Percentiles rank a stretch among this genome's conserved stretches.
phyloP scores from a whole-genome alignment of 495 filamentous ascomycete genomes.

The Podospora pseudocomata region DNA sequence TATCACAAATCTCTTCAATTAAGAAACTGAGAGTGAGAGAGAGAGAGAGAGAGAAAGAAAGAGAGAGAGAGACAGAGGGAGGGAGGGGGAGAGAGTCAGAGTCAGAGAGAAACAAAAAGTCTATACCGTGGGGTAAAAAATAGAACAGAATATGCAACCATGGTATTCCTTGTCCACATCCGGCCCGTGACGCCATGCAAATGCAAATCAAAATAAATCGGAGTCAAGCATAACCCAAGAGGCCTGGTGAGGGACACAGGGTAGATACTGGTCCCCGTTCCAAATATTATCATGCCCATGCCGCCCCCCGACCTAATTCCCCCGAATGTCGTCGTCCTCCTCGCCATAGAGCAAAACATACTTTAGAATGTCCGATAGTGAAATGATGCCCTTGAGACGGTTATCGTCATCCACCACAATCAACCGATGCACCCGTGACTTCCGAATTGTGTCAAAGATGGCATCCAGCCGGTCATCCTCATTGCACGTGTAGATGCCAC shows the following conservation, averaged over 20 bases:
- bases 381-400: slow-evolving; percentile 82
- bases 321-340: slow-evolving; percentile 50
- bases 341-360: slow-evolving; percentile 90
- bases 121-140: slow-evolving; percentile 25
- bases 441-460: slow-evolving; percentile 95
- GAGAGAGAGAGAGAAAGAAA: slow-evolving; percentile 1
- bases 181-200: slow-evolving; percentile 31
- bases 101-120: slow-evolving; percentile 19
- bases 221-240: slow-evolving; percentile 6
- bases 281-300: neutral
- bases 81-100: neutral
- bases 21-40: neutral
- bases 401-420: slow-evolving; percentile 88
- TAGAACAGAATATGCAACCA: slow-evolving; percentile 28
- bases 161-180: slow-evolving; percentile 32
- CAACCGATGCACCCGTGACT: slow-evolving; percentile 86
- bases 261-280: neutral
- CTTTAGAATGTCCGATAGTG: slow-evolving; percentile 92
- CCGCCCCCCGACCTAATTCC: slow-evolving; percentile 12
- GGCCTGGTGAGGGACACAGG: neutral
- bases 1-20: neutral
- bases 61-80: slow-evolving; percentile 2
- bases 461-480: slow-evolving; percentile 88
- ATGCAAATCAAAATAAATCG: slow-evolving; percentile 26
- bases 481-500: slow-evolving; percentile 94